Percentiles rank a stretch among this genome's conserved stretches.
Evolutionary conservation across 78 protist genomes (phyloP).

Genomic region (Mastigamoeba balamuthi): DNA sequence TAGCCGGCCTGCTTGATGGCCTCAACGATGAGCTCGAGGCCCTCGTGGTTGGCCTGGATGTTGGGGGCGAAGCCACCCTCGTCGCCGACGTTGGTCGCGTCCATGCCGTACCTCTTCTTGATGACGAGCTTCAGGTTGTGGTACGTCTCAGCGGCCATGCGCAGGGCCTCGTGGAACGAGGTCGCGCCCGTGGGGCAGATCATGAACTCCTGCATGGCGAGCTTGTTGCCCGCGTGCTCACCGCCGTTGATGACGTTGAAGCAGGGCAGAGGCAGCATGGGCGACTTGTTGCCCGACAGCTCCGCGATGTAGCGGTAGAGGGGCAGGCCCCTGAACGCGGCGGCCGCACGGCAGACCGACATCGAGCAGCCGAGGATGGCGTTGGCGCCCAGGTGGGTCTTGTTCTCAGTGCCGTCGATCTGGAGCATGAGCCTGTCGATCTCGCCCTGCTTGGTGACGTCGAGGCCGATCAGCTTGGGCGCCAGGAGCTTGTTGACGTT

Average conservation of each 20-base stretch:
- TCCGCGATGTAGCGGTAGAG: slow-evolving; percentile 66
- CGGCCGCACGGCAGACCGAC: slow-evolving; percentile 96
- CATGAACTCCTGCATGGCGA: slow-evolving; percentile 97
- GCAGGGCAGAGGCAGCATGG: slow-evolving; percentile 87
- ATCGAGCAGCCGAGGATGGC: slow-evolving; percentile 96
- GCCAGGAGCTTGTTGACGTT: slow-evolving; percentile 39
- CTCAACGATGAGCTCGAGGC: slow-evolving; percentile 73
- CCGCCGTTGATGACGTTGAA: slow-evolving; percentile 99
- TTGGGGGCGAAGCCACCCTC: slow-evolving; percentile 99
- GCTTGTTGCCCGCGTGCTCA: slow-evolving; percentile 95
- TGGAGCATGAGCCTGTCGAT: slow-evolving; percentile 78
- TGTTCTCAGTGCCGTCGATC: slow-evolving; percentile 75
- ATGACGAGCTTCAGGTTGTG: slow-evolving; percentile 86
- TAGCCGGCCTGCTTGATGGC: slow-evolving; percentile 96
- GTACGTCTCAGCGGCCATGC: slow-evolving; percentile 95
- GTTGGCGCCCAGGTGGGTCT: slow-evolving; percentile 92
- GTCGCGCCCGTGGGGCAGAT: slow-evolving; percentile 76
- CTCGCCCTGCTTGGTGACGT: slow-evolving; percentile 68
- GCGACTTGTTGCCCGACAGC: slow-evolving; percentile 1
- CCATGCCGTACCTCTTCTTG: slow-evolving; percentile 59
- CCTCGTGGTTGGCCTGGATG: slow-evolving; percentile 76
- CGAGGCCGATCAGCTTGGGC: slow-evolving; percentile 76
- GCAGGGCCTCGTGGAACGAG: slow-evolving; percentile 82
- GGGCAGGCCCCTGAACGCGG: slow-evolving; percentile 75
- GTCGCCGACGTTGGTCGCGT: slow-evolving; percentile 94